Evolutionary conservation across 1,284 basidiomycete species (phyloP).

Genomic region (Ceratobasidium sp.): DNA sequence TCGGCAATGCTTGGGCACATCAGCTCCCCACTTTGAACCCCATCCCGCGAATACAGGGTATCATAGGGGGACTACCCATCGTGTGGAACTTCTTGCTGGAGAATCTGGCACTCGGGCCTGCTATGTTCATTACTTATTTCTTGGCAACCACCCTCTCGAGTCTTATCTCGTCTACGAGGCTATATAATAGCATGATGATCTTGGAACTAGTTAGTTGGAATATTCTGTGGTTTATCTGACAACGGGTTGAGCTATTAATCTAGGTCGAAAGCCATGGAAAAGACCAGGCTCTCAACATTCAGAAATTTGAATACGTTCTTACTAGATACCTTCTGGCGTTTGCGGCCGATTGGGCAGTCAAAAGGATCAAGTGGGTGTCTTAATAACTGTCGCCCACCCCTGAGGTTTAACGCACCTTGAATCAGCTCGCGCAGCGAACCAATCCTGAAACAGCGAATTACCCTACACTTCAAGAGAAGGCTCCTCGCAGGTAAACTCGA

Average conservation of each 20-base stretch:
- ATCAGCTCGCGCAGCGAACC: constrained; percentile 13
- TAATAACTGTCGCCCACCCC: neutral
- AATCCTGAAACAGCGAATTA: constrained; percentile 21
- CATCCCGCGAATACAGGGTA: neutral
- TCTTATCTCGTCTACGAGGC: neutral
- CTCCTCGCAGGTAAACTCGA: constrained; percentile 26
- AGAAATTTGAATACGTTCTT: neutral
- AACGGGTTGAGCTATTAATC: neutral
- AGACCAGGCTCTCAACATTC: neutral
- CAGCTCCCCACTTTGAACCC: neutral
- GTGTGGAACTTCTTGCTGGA: constrained; percentile 30
- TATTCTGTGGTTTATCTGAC: neutral
- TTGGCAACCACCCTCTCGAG: neutral
- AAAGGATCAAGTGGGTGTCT: constrained; percentile 10
- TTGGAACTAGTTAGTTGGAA: constrained; percentile 21
- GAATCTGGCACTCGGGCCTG: constrained; percentile 7
- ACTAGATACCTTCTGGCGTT: constrained; percentile 10
- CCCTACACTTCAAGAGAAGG: constrained; percentile 37
- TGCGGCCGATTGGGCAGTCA: neutral
- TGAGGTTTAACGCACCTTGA: neutral
- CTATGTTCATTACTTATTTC: constrained; percentile 17
- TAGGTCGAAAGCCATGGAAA: constrained; percentile 3
- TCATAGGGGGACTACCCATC: constrained; percentile 2
- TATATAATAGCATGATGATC: constrained; percentile 15
- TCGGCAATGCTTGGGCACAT: neutral